Base-by-base conservation (phyloP, 257 asterid species). In the Ophiorrhiza pumila region DNA sequence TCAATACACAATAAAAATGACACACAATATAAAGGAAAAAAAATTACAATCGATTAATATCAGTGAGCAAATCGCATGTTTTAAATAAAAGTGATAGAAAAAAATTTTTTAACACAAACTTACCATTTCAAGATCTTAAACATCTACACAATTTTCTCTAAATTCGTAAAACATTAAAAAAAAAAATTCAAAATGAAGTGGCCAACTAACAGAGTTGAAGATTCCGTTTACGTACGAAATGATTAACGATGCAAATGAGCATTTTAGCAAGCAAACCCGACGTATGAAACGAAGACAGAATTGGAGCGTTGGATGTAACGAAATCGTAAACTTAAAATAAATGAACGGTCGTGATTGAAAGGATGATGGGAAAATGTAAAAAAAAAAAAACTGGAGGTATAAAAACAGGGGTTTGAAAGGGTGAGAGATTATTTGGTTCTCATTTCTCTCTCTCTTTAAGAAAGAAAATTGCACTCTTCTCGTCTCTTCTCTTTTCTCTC, bases 341-440 rank as follows among this genome's bases (percentile, higher is more conserved):
- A 27, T 59, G 71, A 39, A 68, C 7, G 73, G 73, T 37, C 5
- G 0, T 20, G 72, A 68, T 68, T 53, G 42, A 32, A 32, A 10
- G 55, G 29, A 12, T 7, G 9, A 20, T 9, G 47, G 8, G 7
- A 5, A 47, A 68, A 68, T 29, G 29, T n/a, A n/a, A n/a, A n/a
- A n/a, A n/a, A n/a, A n/a, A 5, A 76, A 57, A 84, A 77, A 78
- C 74, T 75, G 75, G 77, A 29, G 68, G 87, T 86, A 85, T 85
- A 88, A 87, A 83, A 79, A 63, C 79, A 85, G 83, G 83, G 87
- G 85, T 60, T 81, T 67, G 76, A 80, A 81, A 71, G 89, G 78
- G 68, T 74, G 77, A 67, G 87, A 81, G 86, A 72, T 71, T 68
- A 77, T 81, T 82, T 84, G 84, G 81, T 83, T 68, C 23, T 37